These are phyloP conservation scores for Malus orientalis DNA, from an alignment of 306 rosid species.

Conservation along the genomic window DNA sequence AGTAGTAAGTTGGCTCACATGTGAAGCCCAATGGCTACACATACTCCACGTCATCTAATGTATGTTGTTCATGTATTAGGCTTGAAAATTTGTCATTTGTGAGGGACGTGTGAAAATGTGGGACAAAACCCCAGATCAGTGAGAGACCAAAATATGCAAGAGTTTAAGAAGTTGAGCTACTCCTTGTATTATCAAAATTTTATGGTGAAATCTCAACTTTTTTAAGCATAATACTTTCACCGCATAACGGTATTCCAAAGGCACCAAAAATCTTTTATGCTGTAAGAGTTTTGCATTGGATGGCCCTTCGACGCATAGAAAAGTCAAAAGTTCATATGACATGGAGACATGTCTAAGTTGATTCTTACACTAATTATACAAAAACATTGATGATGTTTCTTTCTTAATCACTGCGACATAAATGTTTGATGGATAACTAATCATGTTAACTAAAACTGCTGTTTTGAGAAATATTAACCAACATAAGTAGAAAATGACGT, in stretches of 20 bases:
- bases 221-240: no score
- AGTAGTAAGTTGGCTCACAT: no score
- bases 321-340: not conserved
- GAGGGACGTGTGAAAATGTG: no score
- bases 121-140: no score
- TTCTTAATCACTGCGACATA: not conserved
- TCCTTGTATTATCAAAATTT: no score
- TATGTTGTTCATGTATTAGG: no score
- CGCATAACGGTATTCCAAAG: not conserved
- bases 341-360: not conserved
- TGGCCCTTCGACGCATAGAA: not conserved
- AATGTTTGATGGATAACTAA: not conserved
- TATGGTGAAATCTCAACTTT: no score
- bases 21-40: no score
- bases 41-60: no score
- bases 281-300: not conserved
- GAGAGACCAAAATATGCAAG: no score
- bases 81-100: no score
- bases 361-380: not conserved
- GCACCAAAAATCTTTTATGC: not conserved
- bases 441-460: not conserved
- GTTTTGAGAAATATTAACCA: not conserved
- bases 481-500: not conserved
- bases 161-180: accelerated
- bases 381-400: not conserved